These are phyloP conservation scores for Ophiostoma ulmi DNA, from an alignment of 2,329 filamentous ascomycete species.

Conservation along the genomic window DNA sequence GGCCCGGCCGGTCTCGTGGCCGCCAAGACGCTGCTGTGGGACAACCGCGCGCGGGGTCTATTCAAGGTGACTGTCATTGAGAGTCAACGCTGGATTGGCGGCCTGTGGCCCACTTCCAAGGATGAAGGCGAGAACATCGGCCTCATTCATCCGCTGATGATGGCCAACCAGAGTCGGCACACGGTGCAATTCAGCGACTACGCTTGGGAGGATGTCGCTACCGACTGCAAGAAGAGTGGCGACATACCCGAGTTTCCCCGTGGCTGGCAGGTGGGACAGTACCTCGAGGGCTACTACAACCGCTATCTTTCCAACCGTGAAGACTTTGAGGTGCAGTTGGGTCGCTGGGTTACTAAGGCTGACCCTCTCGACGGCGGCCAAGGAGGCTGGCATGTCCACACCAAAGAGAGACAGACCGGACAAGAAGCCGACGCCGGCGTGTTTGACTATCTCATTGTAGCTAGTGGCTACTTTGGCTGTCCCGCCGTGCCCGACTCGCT, in stretches of 20 bases:
- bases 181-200: slow-evolving; percentile 69
- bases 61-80: slow-evolving; percentile 71
- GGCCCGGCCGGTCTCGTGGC: slow-evolving; percentile 63
- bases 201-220: slow-evolving; percentile 54
- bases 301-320: slow-evolving; percentile 47
- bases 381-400: slow-evolving; percentile 40
- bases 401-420: slow-evolving; percentile 34
- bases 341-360: slow-evolving; percentile 43
- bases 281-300: slow-evolving; percentile 60
- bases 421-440: slow-evolving; percentile 35
- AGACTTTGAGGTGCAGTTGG: slow-evolving; percentile 44
- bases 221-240: slow-evolving; percentile 4
- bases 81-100: slow-evolving; percentile 59
- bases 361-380: slow-evolving; percentile 31
- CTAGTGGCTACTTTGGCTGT: slow-evolving; percentile 70
- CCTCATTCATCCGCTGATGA: slow-evolving; percentile 61
- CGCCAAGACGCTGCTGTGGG: slow-evolving; percentile 66
- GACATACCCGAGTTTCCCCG: slow-evolving; percentile 59
- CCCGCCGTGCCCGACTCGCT: slow-evolving; percentile 45
- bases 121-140: slow-evolving; percentile 43
- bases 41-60: slow-evolving; percentile 43
- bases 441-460: slow-evolving; percentile 69
- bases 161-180: slow-evolving; percentile 70
- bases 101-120: slow-evolving; percentile 62
- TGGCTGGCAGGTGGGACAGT: slow-evolving; percentile 71